These are phyloP conservation scores for Lachnellula willkommii DNA, from an alignment of 2,329 filamentous ascomycete species.

Conservation along the genomic window DNA sequence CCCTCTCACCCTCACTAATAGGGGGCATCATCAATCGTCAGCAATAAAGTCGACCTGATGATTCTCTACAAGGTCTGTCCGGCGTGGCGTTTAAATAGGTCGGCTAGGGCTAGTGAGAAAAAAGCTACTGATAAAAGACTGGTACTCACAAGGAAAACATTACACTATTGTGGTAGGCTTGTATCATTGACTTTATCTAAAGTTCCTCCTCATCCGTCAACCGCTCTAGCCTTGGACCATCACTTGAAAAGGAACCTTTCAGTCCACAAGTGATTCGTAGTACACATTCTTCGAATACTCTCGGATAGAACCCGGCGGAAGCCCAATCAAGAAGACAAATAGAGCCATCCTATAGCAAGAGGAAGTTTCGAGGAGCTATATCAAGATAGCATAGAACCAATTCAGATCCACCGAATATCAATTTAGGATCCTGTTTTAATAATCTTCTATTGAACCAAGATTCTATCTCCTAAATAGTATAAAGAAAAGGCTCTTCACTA, in stretches of 20 bases:
- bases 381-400: conserved; percentile 7
- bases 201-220: conserved; percentile 11
- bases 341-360: conserved; percentile 6
- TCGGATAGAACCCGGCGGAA: conserved; percentile 6
- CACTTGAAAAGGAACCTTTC: conserved; percentile 6
- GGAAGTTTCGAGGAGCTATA: conserved; percentile 9
- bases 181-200: conserved; percentile 12
- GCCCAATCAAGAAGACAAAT: conserved; percentile 9
- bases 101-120: conserved; percentile 10
- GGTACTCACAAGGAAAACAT: conserved; percentile 10
- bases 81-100: conserved; percentile 7
- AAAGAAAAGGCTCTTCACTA: conserved; percentile 6
- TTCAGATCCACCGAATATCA: conserved; percentile 6
- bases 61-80: conserved; percentile 7
- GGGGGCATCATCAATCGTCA: conserved; percentile 3
- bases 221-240: conserved; percentile 6
- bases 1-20: too few relatives aligned
- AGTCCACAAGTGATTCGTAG: conserved; percentile 9
- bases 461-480: conserved; percentile 7
- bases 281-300: conserved; percentile 8
- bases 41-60: conserved; percentile 6
- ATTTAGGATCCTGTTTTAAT: conserved; percentile 5
- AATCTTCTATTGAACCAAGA: conserved; percentile 10
- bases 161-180: conserved; percentile 12
- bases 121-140: conserved; percentile 5